phyloP scores from a whole-genome alignment of 257 asterid genomes.

The Scutellaria galericulata region DNA sequence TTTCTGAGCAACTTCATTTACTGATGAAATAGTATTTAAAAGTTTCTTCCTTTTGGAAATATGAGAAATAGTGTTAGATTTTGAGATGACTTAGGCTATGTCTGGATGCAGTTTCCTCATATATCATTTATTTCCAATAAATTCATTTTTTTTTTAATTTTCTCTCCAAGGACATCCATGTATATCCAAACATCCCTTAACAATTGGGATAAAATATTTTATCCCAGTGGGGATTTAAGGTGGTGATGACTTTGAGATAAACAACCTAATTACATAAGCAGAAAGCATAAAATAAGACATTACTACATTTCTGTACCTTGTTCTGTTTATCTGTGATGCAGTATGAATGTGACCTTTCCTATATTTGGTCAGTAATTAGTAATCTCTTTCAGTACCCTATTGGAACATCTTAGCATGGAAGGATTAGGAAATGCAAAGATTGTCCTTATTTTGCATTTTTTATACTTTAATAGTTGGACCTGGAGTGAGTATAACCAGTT shows the following conservation, averaged over 20 bases:
- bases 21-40: background rate
- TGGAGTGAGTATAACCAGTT: background rate
- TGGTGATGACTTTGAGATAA: background rate
- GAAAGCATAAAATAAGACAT: background rate
- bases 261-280: background rate
- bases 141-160: background rate
- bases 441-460: background rate
- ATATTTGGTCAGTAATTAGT: slow-evolving; percentile 4
- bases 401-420: background rate
- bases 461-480: slow-evolving; percentile 11
- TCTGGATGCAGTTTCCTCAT: background rate
- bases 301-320: background rate
- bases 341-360: background rate
- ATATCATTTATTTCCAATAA: background rate
- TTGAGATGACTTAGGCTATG: background rate
- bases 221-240: background rate
- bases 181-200: background rate
- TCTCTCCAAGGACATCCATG: background rate
- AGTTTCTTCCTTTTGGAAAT: background rate
- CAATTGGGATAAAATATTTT: background rate
- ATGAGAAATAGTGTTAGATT: background rate
- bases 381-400: background rate
- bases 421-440: background rate
- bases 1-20: slow-evolving; percentile 8
- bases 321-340: background rate